phyloP scores from a whole-genome alignment of 345 rosid genomes.

The Brassica rapa region DNA sequence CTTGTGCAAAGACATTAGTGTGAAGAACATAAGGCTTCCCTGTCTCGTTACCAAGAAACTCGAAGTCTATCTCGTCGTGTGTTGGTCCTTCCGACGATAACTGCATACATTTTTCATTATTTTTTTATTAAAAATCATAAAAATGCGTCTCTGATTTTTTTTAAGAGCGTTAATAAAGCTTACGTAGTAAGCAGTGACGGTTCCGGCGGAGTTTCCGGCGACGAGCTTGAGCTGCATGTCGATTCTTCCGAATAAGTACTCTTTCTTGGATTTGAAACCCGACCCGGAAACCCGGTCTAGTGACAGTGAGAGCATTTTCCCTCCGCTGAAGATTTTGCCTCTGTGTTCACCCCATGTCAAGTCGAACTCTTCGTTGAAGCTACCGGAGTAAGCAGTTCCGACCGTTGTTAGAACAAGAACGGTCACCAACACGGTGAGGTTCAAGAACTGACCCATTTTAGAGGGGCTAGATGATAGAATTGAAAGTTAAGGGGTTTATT shows the following conservation, averaged over 20 bases:
- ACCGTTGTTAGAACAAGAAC: constrained; percentile 29
- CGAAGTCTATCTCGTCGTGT: constrained; percentile 73
- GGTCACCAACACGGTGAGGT: constrained; percentile 25
- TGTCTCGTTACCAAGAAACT: constrained; percentile 65
- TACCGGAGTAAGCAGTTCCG: constrained; percentile 44
- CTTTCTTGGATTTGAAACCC: constrained; percentile 62
- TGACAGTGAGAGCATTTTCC: constrained; percentile 53
- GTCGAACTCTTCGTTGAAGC: constrained; percentile 56
- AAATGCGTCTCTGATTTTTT: background rate
- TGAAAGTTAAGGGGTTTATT: constrained; percentile 11
- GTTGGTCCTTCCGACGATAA: constrained; percentile 56
- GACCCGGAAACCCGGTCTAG: constrained; percentile 67
- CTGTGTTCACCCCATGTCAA: constrained; percentile 60
- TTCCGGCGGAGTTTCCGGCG: constrained; percentile 74
- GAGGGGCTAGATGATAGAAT: background rate
- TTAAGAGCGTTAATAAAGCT: background rate
- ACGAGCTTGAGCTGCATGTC: constrained; percentile 77
- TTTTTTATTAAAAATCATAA: background rate
- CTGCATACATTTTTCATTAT: constrained; percentile 37
- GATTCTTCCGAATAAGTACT: constrained; percentile 59
- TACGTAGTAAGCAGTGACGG: constrained; percentile 70
- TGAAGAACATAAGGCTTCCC: constrained; percentile 71
- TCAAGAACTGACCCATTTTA: constrained; percentile 34
- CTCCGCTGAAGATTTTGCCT: constrained; percentile 57
- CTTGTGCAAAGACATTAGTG: constrained; percentile 65